Percentiles rank a stretch among this genome's conserved stretches.
These are phyloP conservation scores for Podaxis sp. DNA, from an alignment of 768 basidiomycete species.

Conservation along the genomic window DNA sequence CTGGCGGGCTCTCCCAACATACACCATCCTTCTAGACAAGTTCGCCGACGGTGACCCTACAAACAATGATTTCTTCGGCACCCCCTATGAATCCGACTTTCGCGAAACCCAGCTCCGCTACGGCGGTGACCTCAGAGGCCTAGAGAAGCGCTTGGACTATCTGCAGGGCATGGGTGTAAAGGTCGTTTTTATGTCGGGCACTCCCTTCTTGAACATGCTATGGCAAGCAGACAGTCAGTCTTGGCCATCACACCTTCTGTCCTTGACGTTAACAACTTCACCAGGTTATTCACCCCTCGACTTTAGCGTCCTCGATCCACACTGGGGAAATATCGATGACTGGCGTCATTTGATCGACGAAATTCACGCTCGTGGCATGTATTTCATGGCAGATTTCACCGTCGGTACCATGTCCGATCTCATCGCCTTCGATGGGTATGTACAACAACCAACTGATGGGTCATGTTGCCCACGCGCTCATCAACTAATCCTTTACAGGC, in stretches of 20 bases:
- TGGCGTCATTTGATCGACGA: slow-evolving; percentile 77
- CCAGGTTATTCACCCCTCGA: slow-evolving; percentile 92
- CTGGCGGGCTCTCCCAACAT: slow-evolving; percentile 82
- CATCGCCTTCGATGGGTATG: slow-evolving; percentile 79
- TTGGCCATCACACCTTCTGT: slow-evolving; percentile 2
- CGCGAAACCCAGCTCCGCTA: slow-evolving; percentile 87
- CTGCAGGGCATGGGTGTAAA: slow-evolving; percentile 85
- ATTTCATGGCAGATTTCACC: slow-evolving; percentile 91
- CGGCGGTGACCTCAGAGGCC: slow-evolving; percentile 86
- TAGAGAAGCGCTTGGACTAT: slow-evolving; percentile 78
- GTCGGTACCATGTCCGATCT: slow-evolving; percentile 91
- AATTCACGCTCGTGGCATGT: slow-evolving; percentile 84
- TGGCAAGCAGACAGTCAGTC: slow-evolving; percentile 94
- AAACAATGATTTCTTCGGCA: slow-evolving; percentile 88
- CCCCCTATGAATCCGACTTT: slow-evolving; percentile 81
- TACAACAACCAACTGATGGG: slow-evolving; percentile 8
- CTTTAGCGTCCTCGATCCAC: slow-evolving; percentile 87
- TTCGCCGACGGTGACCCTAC: slow-evolving; percentile 91
- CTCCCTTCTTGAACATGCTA: slow-evolving; percentile 92
- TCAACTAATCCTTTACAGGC: slow-evolving; percentile 38
- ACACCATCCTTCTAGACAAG: slow-evolving; percentile 87
- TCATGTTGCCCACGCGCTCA: not conserved
- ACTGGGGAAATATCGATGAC: slow-evolving; percentile 83
- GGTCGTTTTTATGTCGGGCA: slow-evolving; percentile 89
- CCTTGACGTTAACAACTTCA: slow-evolving; percentile 14